Evolutionary conservation across 345 rosid species (phyloP), one percentile per base, ranked within the genome.

Genomic region (Geranium brycei): DNA sequence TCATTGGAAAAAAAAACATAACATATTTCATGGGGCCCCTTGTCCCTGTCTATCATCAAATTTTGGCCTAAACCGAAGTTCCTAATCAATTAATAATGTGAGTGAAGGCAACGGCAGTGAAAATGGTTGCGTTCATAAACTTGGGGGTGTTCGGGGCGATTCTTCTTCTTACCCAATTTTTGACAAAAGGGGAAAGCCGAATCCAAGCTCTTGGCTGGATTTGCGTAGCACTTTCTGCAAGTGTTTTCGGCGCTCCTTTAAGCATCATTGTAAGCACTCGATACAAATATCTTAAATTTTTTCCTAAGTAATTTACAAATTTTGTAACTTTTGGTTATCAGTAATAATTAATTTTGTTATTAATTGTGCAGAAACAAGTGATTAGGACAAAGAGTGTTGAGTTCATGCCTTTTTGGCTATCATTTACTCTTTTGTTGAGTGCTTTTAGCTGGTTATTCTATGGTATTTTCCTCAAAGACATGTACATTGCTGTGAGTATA

Each of bases 211-310:
- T 89, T n/a, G 96, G 91, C 51, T 83, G 84, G 75, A 68, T 85
- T 31, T 85, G 92, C 74, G 79, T 89, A 86, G 70, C 74, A 17
- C 79, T 87, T 53, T 62, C 93, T 51, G 66, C 85, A 1, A 41
- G 69, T 57, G 96, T 87, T 1, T 89, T 89, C 32, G 83, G 64
- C 47, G 93, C 96, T 3, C 95, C 96, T 23, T 91, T 87, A 57
- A 75, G 77, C 68, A 87, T 87, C 69, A 67, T 87, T 74, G 96
- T 89, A 56, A 75, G 79, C 3, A 23, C 53, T 4, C 3, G 3
- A 4, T 35, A 47, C 15, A 2, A 2, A 47, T 10, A 4, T 4
- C 10, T 35, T 35, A 7, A 35, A 35, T n/a, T n/a, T n/a, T n/a
- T n/a, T n/a, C n/a, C n/a, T n/a, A n/a, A n/a, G n/a, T n/a, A n/a